Conservation (phyloP, 2,329 filamentous ascomycete genomes). For the Dothistroma septosporum region DNA sequence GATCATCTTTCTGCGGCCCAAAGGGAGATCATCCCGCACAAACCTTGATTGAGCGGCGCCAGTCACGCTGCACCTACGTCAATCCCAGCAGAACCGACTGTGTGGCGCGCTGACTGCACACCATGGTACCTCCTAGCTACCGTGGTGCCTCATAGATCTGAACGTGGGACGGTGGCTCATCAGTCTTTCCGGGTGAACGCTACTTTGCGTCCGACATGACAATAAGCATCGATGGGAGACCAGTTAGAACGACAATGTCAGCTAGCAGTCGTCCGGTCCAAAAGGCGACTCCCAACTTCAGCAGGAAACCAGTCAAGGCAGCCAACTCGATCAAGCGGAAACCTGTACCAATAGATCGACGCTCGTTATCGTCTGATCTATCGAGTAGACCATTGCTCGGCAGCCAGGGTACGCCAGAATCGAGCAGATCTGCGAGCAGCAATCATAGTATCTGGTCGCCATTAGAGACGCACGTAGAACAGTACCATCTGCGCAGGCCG, state of each 20-base stretch:
- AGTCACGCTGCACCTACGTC: neutral
- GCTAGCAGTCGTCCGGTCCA: neutral
- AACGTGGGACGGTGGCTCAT: neutral
- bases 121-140: too few species aligned
- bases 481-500: neutral
- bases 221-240: neutral
- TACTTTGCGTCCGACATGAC: neutral
- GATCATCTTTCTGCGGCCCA: neutral
- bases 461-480: neutral
- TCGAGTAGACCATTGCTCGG: neutral
- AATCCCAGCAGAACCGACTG: neutral
- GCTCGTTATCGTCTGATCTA: neutral
- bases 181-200: neutral
- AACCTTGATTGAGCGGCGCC: neutral
- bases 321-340: neutral
- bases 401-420: neutral
- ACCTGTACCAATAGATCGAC: neutral
- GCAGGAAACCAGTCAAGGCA: slow-evolving; percentile 1
- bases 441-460: neutral
- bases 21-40: neutral
- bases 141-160: neutral
- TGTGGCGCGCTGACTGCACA: neutral
- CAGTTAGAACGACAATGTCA: neutral
- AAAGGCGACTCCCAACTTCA: neutral
- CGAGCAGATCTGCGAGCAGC: neutral